Percentiles rank a stretch among this genome's conserved stretches.
Evolutionary conservation across 1,284 basidiomycete species (phyloP).

Genomic region (Phellopilus nigrolimitatus): DNA sequence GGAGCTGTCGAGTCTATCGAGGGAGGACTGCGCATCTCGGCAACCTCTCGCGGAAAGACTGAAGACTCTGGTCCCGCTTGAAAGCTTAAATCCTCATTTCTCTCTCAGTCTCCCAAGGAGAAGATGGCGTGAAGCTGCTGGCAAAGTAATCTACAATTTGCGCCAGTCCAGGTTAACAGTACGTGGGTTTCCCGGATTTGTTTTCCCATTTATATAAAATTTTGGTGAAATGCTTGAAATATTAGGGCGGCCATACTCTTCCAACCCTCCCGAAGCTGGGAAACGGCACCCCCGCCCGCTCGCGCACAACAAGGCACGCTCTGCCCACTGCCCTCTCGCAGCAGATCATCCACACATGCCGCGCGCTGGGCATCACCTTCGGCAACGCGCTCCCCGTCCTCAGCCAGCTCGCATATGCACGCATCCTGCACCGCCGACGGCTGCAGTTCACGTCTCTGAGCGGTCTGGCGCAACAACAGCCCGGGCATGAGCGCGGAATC

Average conservation of each 20-base stretch:
- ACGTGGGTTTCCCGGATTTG: conserved; percentile 14
- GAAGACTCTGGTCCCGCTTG: conserved; percentile 35
- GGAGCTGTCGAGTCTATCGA: conserved; percentile 31
- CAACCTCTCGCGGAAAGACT: conserved; percentile 36
- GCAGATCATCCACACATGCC: conserved; percentile 35
- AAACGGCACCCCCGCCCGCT: conserved; percentile 33
- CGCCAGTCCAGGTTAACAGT: conserved; percentile 35
- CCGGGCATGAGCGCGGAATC: conserved; percentile 31
- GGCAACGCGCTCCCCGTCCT: conserved; percentile 47
- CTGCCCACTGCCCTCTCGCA: conserved; percentile 30
- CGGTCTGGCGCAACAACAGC: not conserved
- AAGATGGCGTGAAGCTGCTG: conserved; percentile 48
- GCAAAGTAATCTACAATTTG: conserved; percentile 33
- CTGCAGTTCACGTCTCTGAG: conserved; percentile 20
- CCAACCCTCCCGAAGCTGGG: conserved; percentile 38
- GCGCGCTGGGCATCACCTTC: conserved; percentile 41
- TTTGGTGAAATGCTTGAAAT: not conserved
- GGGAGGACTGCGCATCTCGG: conserved; percentile 20
- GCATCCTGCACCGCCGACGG: conserved; percentile 45
- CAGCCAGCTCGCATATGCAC: conserved; percentile 50
- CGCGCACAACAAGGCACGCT: conserved; percentile 25
- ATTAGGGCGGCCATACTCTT: conserved; percentile 55
- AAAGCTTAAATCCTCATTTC: conserved; percentile 33
- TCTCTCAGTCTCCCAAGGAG: conserved; percentile 32
- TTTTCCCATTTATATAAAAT: conserved; percentile 6